These are phyloP conservation scores for Leucogyrophana mollusca DNA, from an alignment of 768 basidiomycete genomes.

Conservation along the genomic window DNA sequence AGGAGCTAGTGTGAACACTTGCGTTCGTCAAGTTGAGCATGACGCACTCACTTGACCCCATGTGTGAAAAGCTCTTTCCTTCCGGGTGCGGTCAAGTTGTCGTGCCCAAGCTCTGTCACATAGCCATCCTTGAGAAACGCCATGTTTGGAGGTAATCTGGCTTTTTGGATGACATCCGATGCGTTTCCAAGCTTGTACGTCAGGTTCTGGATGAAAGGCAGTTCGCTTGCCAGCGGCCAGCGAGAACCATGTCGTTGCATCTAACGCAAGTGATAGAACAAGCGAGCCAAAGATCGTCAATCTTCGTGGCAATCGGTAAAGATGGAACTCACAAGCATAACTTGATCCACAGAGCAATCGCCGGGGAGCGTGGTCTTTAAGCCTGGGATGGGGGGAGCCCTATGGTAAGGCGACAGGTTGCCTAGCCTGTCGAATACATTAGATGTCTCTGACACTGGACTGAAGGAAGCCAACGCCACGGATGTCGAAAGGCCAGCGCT, in stretches of 20 bases:
- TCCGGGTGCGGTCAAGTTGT: conserved; percentile 35
- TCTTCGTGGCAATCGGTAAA: neutral
- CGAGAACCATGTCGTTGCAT: conserved; percentile 37
- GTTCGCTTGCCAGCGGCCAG: conserved; percentile 30
- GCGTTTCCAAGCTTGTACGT: conserved; percentile 24
- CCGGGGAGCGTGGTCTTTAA: conserved; percentile 22
- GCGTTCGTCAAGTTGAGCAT: too few species aligned
- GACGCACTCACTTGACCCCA: conserved; percentile 27
- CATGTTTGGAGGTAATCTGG: conserved; percentile 24
- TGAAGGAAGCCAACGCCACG: neutral
- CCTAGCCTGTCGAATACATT: conserved; percentile 16
- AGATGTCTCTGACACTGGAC: neutral
- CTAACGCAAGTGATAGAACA: conserved; percentile 13
- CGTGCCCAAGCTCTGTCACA: conserved; percentile 25
- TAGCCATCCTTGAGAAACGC: conserved; percentile 34
- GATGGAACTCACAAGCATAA: conserved; percentile 26
- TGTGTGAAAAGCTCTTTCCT: conserved; percentile 32
- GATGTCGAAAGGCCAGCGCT: neutral
- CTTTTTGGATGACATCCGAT: conserved; percentile 20
- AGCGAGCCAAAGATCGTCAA: neutral
- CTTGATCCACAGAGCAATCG: conserved; percentile 32
- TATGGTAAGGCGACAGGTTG: conserved; percentile 30
- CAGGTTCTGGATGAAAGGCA: conserved; percentile 29
- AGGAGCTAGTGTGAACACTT: neutral
- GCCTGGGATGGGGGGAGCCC: conserved; percentile 24